Evolutionary conservation across 1,284 basidiomycete species (phyloP), one percentile per base, ranked within the genome.

Genomic region (Boletus semigastroideus): DNA sequence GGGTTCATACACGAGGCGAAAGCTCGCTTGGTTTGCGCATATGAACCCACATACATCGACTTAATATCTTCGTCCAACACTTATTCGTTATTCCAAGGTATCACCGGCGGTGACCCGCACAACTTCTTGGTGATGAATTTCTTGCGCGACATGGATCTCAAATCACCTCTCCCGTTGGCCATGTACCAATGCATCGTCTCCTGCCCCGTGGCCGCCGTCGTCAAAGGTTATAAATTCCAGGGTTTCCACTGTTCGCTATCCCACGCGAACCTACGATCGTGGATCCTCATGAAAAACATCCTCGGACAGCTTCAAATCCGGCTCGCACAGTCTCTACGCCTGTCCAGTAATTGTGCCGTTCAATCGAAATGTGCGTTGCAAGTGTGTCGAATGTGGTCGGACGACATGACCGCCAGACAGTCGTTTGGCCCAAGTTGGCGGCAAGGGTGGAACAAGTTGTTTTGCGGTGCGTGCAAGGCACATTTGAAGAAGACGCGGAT

Each of bases 61-160:
- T 44, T 16, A 17, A 46, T 54, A 16, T 43, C 60, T 1, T 53
- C 49, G 2, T 44, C 19, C 19, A 19, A 34, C 25, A 28, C 30
- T 14, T 31, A 27, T 5, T 42, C 30, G 2, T 20, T 58, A n/a
- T 59, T 54, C 34, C 42, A 37, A 5, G 34, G 33, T 2, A 45
- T 63, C 42, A 42, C 45, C 3, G 37, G 31, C 16, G 19, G 41
- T 2, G 53, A 64, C 27, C 64, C 57, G 4, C 41, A 53, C 41
- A 48, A 55, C 42, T 60, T 66, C 45, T 54, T 38, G n/a, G 37
- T 54, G 14, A 60, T 62, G 52, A 64, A 64, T 14, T 43, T 63
- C 22, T 4, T 62, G 37, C 49, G 39, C 11, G 54, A 59, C 20
- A 46, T 51, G 48, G 48, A 37, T 9, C 4, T 66, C 11, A 28